phyloP scores from a whole-genome alignment of 2,329 filamentous ascomycete species.

The Cladosporium sp. region DNA sequence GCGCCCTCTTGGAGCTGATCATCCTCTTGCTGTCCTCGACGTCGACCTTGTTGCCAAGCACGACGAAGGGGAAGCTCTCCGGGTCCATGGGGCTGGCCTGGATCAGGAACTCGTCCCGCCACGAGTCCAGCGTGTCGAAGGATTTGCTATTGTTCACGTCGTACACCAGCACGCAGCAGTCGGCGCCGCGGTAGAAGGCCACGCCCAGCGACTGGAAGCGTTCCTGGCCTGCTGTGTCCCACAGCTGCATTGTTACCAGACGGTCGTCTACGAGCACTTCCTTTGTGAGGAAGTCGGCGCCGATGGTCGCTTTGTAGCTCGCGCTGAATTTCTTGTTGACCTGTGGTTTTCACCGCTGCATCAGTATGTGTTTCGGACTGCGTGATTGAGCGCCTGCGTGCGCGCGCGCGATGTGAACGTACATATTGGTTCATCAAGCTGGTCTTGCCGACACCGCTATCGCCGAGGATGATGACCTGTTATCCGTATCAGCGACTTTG shows the following conservation, averaged over 20 bases:
- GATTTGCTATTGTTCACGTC: slow-evolving; percentile 99
- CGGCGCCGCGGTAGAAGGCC: slow-evolving; percentile 93
- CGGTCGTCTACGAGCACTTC: slow-evolving; percentile 96
- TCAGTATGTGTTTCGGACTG: not conserved
- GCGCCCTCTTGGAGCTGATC: slow-evolving; percentile 91
- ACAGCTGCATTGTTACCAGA: slow-evolving; percentile 98
- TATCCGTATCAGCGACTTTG: slow-evolving; percentile 18
- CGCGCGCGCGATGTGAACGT: slow-evolving; percentile 37
- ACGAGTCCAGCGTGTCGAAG: slow-evolving; percentile 97
- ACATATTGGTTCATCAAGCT: slow-evolving; percentile 99
- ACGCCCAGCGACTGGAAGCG: slow-evolving; percentile 96
- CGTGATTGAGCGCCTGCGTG: not conserved
- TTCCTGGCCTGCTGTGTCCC: slow-evolving; percentile 97
- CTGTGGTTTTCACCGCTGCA: slow-evolving; percentile 48
- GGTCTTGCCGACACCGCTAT: slow-evolving; percentile 98
- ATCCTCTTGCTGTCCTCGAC: slow-evolving; percentile 96
- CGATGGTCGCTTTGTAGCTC: slow-evolving; percentile 99
- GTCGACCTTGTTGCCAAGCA: slow-evolving; percentile 98
- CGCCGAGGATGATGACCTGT: slow-evolving; percentile 97
- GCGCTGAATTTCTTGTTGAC: slow-evolving; percentile 99
- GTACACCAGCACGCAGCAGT: slow-evolving; percentile 97
- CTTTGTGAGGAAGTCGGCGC: slow-evolving; percentile 96
- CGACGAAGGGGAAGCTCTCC: slow-evolving; percentile 96
- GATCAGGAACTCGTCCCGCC: slow-evolving; percentile 97
- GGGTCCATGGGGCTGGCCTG: slow-evolving; percentile 95